These are phyloP conservation scores for Neolentinus lepideus DNA, from an alignment of 1,284 basidiomycete species.

Conservation along the genomic window DNA sequence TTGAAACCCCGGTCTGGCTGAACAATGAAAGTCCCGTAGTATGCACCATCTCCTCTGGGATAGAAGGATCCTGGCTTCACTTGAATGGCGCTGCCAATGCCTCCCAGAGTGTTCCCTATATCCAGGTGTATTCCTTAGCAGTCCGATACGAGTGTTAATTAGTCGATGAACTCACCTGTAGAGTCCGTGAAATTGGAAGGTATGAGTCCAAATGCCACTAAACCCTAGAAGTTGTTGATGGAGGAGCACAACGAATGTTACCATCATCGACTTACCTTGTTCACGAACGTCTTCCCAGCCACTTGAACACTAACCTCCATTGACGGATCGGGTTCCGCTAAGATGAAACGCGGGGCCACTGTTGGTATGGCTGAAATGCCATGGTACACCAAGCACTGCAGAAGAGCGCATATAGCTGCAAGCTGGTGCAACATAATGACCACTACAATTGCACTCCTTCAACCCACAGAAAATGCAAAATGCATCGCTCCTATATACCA, in stretches of 20 bases:
- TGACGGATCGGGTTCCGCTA: constrained; percentile 1
- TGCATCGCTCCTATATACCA: background rate
- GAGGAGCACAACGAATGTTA: background rate
- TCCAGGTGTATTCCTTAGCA: constrained; percentile 4
- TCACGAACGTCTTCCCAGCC: constrained; percentile 19
- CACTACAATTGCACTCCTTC: background rate
- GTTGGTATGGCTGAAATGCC: background rate
- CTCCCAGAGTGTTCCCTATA: constrained; percentile 28
- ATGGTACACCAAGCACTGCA: background rate
- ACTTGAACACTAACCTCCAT: constrained; percentile 9
- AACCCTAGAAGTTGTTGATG: constrained; percentile 18
- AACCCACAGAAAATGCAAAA: background rate
- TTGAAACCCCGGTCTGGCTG: constrained; percentile 45
- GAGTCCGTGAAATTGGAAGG: constrained; percentile 29
- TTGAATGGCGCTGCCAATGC: constrained; percentile 29
- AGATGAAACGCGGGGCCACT: background rate
- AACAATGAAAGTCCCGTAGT: constrained; percentile 32
- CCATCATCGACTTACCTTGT: constrained; percentile 16
- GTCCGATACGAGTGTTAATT: constrained; percentile 1
- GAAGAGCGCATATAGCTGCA: background rate
- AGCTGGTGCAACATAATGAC: background rate
- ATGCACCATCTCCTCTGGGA: constrained; percentile 21
- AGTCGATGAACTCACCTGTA: constrained; percentile 16
- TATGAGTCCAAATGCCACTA: constrained; percentile 30
- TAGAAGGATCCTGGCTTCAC: constrained; percentile 23